Conservation (phyloP, 768 basidiomycete species). For the Lactarius sp. region DNA sequence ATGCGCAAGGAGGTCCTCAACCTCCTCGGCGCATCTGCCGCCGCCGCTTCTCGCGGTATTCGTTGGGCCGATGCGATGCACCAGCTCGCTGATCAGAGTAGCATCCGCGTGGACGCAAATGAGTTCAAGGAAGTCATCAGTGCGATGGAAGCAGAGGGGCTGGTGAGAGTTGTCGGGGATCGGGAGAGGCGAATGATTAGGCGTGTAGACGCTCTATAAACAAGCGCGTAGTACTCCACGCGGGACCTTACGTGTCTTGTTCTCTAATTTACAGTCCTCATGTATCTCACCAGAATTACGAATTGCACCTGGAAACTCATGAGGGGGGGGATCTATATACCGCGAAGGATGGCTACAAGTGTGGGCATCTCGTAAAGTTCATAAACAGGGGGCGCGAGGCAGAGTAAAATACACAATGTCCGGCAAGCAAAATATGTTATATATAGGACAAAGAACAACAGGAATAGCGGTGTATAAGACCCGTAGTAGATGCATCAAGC, state of each 20-base stretch:
- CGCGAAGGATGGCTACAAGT: slow-evolving; percentile 17
- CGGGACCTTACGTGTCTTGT: background rate
- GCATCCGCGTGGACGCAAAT: slow-evolving; percentile 65
- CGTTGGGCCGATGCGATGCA: slow-evolving; percentile 82
- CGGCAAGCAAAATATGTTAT: slow-evolving; percentile 19
- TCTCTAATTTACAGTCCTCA: background rate
- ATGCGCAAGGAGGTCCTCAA: slow-evolving; percentile 76
- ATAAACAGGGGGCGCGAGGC: background rate
- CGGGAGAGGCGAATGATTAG: slow-evolving; percentile 79
- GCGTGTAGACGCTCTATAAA: slow-evolving; percentile 46
- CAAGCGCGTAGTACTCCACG: no score
- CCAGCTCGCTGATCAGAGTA: slow-evolving; percentile 77
- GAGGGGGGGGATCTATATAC: slow-evolving; percentile 7
- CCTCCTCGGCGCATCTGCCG: slow-evolving; percentile 47
- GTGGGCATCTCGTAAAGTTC: slow-evolving; percentile 13
- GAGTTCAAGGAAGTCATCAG: slow-evolving; percentile 83
- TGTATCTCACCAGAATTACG: background rate
- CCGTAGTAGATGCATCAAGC: slow-evolving; percentile 9
- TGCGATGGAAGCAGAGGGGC: slow-evolving; percentile 77
- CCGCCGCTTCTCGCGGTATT: slow-evolving; percentile 53
- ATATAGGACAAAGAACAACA: slow-evolving; percentile 15
- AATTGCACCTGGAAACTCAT: background rate
- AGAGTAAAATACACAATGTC: slow-evolving; percentile 17
- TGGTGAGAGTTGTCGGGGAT: slow-evolving; percentile 82
- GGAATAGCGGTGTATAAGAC: slow-evolving; percentile 6